phyloP scores from a whole-genome alignment of 441 rosid genomes.

The Brassica hybrid region DNA sequence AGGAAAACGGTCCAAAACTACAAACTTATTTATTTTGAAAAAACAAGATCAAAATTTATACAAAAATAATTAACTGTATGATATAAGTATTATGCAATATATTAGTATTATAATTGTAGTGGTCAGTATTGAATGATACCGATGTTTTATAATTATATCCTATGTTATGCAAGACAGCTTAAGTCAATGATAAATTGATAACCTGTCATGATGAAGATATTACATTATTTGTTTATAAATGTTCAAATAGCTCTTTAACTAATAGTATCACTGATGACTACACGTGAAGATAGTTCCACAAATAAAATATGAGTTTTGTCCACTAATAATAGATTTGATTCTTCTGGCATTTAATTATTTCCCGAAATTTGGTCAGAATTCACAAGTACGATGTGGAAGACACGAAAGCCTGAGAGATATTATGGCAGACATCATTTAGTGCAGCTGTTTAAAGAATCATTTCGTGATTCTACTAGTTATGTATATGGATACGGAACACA shows the following conservation, averaged over 20 bases:
- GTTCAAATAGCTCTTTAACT: neutral
- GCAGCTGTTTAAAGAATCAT: neutral
- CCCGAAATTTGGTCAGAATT: neutral
- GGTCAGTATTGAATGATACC: neutral
- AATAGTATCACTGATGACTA: neutral
- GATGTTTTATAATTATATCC: neutral
- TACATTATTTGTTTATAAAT: neutral
- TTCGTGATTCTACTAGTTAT: neutral
- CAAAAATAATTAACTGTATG: too few relatives aligned
- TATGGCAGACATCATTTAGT: neutral
- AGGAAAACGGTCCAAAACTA: neutral
- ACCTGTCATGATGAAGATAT: neutral
- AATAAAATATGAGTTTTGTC: neutral
- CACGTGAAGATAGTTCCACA: slow-evolving; percentile 6
- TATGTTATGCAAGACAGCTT: neutral
- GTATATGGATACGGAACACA: neutral
- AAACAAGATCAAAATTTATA: too few relatives aligned
- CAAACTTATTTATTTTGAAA: neutral
- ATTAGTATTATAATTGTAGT: neutral
- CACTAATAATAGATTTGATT: neutral
- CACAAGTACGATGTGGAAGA: slow-evolving; percentile 7
- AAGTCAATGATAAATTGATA: slow-evolving; percentile 1
- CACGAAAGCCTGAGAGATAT: slow-evolving; percentile 1
- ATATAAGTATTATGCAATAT: too few relatives aligned
- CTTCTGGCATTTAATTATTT: neutral